Conservation (phyloP, 768 basidiomycete genomes). For the Lentinula sp. region DNA sequence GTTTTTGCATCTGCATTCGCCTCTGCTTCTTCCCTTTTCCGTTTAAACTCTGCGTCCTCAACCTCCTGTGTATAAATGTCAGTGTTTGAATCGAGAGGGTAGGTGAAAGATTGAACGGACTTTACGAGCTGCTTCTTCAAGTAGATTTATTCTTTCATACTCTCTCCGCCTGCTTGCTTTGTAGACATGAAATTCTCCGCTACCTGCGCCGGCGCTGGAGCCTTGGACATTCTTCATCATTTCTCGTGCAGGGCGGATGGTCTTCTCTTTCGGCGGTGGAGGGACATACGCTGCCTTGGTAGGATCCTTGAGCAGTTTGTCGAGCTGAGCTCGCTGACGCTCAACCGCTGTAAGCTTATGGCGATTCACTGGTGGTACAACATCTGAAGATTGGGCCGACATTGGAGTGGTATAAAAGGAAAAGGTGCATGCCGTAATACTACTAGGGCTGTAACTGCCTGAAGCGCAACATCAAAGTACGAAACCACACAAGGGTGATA, state of each 20-base stretch:
- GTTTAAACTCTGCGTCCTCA: conserved; percentile 68
- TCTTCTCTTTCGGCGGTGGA: conserved; percentile 75
- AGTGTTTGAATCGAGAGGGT: neutral
- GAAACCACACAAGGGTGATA: neutral
- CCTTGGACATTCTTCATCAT: conserved; percentile 99
- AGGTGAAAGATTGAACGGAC: conserved; percentile 34
- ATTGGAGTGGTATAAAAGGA: neutral
- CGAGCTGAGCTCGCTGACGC: conserved; percentile 62
- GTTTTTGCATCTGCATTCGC: conserved; percentile 81
- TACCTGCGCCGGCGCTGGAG: conserved; percentile 94
- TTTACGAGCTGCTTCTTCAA: conserved; percentile 78
- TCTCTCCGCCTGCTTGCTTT: conserved; percentile 91
- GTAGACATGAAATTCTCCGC: conserved; percentile 98
- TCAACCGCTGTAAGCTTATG: conserved; percentile 50
- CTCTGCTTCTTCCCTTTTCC: conserved; percentile 64
- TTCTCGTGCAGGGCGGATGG: conserved; percentile 74
- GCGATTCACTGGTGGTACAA: conserved; percentile 25
- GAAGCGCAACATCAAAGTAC: neutral
- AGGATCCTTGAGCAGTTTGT: conserved; percentile 87
- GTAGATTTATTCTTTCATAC: conserved; percentile 87
- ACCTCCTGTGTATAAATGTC: conserved; percentile 46
- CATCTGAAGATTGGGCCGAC: neutral
- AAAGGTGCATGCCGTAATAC: neutral
- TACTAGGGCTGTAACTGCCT: no score
- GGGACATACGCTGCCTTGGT: conserved; percentile 77